Percentiles rank a stretch among this genome's conserved stretches.
Conservation (phyloP, 805 yeast genomes). For the Wickerhamiella slavikovae region DNA sequence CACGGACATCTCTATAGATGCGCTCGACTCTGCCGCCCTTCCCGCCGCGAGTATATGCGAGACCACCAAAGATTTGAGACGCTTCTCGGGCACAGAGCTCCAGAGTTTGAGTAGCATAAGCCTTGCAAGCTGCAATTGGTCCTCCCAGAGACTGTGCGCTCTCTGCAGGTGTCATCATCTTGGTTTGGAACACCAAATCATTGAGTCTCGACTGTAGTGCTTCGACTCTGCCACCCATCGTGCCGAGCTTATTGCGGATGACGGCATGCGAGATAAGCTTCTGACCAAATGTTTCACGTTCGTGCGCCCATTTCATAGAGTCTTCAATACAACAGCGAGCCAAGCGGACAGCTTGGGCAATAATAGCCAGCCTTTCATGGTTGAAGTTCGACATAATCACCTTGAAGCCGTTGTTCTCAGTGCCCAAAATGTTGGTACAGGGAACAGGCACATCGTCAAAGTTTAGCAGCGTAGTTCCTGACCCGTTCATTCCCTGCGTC, state of each 20-base stretch:
- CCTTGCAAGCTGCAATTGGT: constrained; percentile 24
- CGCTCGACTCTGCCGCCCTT: constrained; percentile 24
- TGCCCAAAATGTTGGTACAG: constrained; percentile 20
- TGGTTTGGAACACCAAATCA: constrained; percentile 18
- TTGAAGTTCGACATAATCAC: constrained; percentile 24
- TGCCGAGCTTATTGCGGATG: constrained; percentile 22
- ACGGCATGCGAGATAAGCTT: constrained; percentile 22
- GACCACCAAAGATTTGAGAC: constrained; percentile 24
- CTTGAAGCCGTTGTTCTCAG: constrained; percentile 23
- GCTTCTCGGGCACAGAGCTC: constrained; percentile 26
- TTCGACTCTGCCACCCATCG: constrained; percentile 22
- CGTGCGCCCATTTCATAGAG: constrained; percentile 20
- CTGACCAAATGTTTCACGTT: constrained; percentile 24
- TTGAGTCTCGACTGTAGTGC: constrained; percentile 23
- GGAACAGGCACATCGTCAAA: constrained; percentile 26
- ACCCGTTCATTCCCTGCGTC: constrained; percentile 23
- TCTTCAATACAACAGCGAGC: constrained; percentile 22
- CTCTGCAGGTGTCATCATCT: constrained; percentile 16
- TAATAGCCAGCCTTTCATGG: constrained; percentile 23
- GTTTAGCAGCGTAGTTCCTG: constrained; percentile 22
- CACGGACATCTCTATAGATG: constrained; percentile 24
- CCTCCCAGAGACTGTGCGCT: constrained; percentile 22
- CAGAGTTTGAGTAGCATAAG: constrained; percentile 21
- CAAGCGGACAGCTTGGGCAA: constrained; percentile 21
- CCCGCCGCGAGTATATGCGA: constrained; percentile 24